Evolutionary conservation across 441 rosid genomes (phyloP).

Genomic region (Aquilaria agallochum): DNA sequence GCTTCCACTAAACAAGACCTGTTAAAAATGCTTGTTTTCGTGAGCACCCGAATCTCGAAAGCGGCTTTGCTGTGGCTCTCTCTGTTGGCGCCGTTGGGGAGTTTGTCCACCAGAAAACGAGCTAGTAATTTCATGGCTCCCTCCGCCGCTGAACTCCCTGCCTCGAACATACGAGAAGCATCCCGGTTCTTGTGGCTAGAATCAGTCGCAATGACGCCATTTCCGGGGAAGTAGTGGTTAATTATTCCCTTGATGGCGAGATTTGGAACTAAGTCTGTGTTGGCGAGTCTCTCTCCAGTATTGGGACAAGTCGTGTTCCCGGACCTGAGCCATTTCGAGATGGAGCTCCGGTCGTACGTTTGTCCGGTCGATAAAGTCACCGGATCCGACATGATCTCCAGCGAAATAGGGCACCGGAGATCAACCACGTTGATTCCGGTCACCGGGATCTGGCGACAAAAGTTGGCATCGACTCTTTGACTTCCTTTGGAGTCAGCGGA

Average conservation of each 20-base stretch:
- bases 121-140: conserved; percentile 50
- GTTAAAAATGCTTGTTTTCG: conserved; percentile 59
- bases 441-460: conserved; percentile 10
- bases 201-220: conserved; percentile 29
- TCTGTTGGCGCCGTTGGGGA: conserved; percentile 28
- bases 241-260: conserved; percentile 49
- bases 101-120: conserved; percentile 35
- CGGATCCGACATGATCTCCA: conserved; percentile 77
- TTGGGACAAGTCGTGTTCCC: conserved; percentile 75
- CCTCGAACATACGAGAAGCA: conserved; percentile 22
- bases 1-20: conserved; percentile 71
- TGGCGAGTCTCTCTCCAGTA: conserved; percentile 53
- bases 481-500: conserved; percentile 25
- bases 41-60: conserved; percentile 61
- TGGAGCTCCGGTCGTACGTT: conserved; percentile 73
- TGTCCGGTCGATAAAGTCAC: conserved; percentile 71
- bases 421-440: conserved; percentile 46
- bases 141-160: conserved; percentile 58
- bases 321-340: conserved; percentile 59
- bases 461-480: conserved; percentile 12
- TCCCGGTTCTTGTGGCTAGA: conserved; percentile 33
- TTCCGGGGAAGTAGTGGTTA: conserved; percentile 40
- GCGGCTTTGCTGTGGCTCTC: conserved; percentile 43
- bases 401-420: conserved; percentile 73
- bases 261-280: conserved; percentile 44